A percentile compares a stretch with the other conserved stretches of the same genome.
Conservation (phyloP, 2,329 filamentous ascomycete species). For the Epichloe aotearoae region DNA sequence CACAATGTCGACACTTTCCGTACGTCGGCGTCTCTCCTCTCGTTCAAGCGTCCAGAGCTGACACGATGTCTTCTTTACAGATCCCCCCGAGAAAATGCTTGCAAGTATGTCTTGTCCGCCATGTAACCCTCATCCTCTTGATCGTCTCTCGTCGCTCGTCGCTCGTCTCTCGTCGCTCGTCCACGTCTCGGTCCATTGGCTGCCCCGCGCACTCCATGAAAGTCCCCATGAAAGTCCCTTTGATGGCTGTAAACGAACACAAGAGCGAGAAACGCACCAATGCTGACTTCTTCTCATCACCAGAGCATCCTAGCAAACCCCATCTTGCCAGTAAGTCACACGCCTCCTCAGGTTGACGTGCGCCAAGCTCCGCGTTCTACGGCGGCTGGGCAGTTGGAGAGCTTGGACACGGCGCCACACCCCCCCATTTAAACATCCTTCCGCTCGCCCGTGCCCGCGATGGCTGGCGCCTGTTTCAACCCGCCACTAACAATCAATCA, state of each 20-base stretch:
- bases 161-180: no score
- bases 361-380: no score
- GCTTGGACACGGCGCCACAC: not conserved
- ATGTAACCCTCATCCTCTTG: not conserved
- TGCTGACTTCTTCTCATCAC: slow-evolving; percentile 18
- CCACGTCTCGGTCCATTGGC: not conserved
- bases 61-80: slow-evolving; percentile 22
- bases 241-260: not conserved
- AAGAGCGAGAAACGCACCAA: not conserved
- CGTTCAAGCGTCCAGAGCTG: not conserved
- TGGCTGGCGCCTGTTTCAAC: not conserved
- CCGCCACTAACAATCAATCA: not conserved
- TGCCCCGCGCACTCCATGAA: no score
- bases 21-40: slow-evolving; percentile 24
- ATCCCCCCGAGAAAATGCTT: slow-evolving; percentile 56
- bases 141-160: not conserved
- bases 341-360: not conserved
- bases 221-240: not conserved
- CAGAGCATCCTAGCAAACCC: slow-evolving; percentile 58
- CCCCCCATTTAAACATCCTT: slow-evolving; percentile 3
- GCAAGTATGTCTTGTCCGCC: slow-evolving; percentile 37
- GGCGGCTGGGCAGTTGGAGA: not conserved
- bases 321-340: slow-evolving; percentile 46
- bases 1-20: slow-evolving; percentile 64
- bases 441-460: slow-evolving; percentile 4